Evolutionary conservation across 2,329 filamentous ascomycete genomes (phyloP).

Genomic region (Penicillium sp.): DNA sequence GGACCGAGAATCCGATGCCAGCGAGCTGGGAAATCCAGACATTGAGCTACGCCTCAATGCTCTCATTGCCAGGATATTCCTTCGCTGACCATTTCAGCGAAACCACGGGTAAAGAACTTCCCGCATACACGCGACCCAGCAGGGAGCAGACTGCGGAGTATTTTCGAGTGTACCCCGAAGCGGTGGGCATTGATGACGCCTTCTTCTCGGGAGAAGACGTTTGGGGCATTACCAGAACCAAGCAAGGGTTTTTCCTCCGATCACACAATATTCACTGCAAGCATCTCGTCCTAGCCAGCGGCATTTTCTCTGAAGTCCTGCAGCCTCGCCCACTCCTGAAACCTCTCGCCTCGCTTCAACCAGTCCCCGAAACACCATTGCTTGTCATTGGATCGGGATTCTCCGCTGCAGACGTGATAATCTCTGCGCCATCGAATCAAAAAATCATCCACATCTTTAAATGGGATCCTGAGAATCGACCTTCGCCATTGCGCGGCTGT

Average conservation of each 20-base stretch:
- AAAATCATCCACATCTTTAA: conserved; percentile 65
- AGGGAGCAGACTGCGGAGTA: conserved; percentile 61
- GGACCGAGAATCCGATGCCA: conserved; percentile 59
- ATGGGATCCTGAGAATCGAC: conserved; percentile 61
- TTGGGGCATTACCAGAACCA: conserved; percentile 49
- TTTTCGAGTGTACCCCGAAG: conserved; percentile 58
- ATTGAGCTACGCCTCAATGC: conserved; percentile 66
- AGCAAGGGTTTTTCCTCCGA: conserved; percentile 54
- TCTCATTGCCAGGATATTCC: conserved; percentile 64
- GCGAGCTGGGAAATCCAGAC: conserved; percentile 63
- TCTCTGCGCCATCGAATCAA: conserved; percentile 56
- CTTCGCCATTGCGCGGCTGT: conserved; percentile 62
- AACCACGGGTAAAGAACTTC: conserved; percentile 47
- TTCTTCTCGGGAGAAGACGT: conserved; percentile 52
- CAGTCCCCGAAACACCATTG: conserved; percentile 45
- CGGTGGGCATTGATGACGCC: conserved; percentile 56
- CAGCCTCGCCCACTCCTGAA: conserved; percentile 55
- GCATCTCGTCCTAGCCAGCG: conserved; percentile 63
- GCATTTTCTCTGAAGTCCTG: conserved; percentile 62
- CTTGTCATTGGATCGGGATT: conserved; percentile 67
- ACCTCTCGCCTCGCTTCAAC: conserved; percentile 47
- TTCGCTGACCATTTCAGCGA: conserved; percentile 58
- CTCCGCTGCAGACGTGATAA: conserved; percentile 65
- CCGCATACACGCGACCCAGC: conserved; percentile 61
- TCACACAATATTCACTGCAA: conserved; percentile 60